Conservation (phyloP, 1,139 yeast species). For the Geotrichum macrosporum region DNA sequence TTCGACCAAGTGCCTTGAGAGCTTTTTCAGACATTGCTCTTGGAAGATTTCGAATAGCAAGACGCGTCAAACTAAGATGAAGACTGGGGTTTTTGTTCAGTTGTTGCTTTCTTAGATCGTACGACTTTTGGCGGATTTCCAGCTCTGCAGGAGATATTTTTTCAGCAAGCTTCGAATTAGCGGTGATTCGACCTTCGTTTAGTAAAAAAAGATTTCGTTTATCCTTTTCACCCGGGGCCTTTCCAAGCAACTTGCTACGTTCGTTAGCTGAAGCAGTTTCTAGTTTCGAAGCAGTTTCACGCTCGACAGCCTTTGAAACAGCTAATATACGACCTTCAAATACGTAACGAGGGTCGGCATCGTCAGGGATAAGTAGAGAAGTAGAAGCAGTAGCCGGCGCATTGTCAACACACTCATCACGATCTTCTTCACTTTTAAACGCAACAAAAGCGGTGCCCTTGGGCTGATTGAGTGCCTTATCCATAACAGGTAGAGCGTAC, state of each 20-base stretch:
- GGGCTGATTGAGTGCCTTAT: constrained; percentile 77
- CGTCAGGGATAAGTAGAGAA: constrained; percentile 85
- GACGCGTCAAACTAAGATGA: constrained; percentile 86
- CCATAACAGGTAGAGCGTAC: constrained; percentile 91
- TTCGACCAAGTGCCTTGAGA: constrained; percentile 85
- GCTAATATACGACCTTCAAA: constrained; percentile 89
- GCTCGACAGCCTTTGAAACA: constrained; percentile 77
- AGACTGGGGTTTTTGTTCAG: constrained; percentile 84
- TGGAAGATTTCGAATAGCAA: constrained; percentile 90
- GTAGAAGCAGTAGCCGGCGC: constrained; percentile 79
- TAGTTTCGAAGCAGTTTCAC: constrained; percentile 75
- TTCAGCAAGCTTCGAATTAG: constrained; percentile 73
- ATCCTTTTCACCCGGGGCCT: constrained; percentile 74
- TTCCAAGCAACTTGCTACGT: constrained; percentile 73
- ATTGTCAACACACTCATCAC: constrained; percentile 60
- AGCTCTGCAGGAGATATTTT: constrained; percentile 66
- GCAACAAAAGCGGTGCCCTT: constrained; percentile 96
- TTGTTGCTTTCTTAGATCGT: constrained; percentile 81
- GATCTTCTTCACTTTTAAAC: constrained; percentile 58
- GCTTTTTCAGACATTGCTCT: constrained; percentile 87
- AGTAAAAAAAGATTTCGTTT: constrained; percentile 77
- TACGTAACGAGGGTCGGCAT: constrained; percentile 81
- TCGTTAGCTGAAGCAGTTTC: constrained; percentile 69
- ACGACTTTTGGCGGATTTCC: constrained; percentile 85
- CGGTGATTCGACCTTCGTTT: constrained; percentile 89